Conservation (phyloP, 306 rosid genomes). For the Glycine soja region DNA sequence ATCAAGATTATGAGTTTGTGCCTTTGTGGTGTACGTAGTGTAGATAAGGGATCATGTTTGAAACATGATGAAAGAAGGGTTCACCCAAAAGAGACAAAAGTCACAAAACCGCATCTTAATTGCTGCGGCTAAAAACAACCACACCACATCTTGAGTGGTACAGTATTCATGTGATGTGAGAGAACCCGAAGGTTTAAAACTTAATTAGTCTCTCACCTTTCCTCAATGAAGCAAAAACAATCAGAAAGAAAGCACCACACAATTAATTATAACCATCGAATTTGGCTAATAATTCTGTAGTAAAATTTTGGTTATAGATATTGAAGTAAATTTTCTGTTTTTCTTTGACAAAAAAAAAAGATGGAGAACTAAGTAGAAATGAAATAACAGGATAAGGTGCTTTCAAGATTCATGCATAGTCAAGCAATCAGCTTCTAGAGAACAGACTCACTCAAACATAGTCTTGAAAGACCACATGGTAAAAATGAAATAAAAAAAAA, state of each 20-base stretch:
- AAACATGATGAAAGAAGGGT: slow-evolving; percentile 46
- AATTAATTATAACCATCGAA: background rate
- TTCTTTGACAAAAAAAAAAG: slow-evolving; percentile 14
- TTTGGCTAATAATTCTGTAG: slow-evolving; percentile 5
- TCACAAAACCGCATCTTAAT: slow-evolving; percentile 53
- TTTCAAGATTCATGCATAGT: slow-evolving; percentile 10
- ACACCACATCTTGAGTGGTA: slow-evolving; percentile 25
- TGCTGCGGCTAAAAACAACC: slow-evolving; percentile 55
- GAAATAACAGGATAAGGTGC: background rate
- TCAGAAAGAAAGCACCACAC: background rate
- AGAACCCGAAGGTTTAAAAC: background rate
- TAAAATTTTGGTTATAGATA: background rate
- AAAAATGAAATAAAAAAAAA: background rate
- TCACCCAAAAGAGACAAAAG: slow-evolving; percentile 35
- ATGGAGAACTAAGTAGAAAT: background rate
- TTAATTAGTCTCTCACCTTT: background rate
- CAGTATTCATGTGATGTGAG: slow-evolving; percentile 25
- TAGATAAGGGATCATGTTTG: slow-evolving; percentile 36
- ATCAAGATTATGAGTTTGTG: background rate
- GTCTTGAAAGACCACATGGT: background rate
- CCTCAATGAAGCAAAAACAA: background rate
- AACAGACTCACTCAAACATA: background rate
- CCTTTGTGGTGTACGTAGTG: slow-evolving; percentile 6
- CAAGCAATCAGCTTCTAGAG: background rate
- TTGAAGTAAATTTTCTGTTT: background rate